A percentile compares a stretch with the other conserved stretches of the same genome.
phyloP scores from a whole-genome alignment of 2,329 filamentous ascomycete species.

The Diaporthe sp. region DNA sequence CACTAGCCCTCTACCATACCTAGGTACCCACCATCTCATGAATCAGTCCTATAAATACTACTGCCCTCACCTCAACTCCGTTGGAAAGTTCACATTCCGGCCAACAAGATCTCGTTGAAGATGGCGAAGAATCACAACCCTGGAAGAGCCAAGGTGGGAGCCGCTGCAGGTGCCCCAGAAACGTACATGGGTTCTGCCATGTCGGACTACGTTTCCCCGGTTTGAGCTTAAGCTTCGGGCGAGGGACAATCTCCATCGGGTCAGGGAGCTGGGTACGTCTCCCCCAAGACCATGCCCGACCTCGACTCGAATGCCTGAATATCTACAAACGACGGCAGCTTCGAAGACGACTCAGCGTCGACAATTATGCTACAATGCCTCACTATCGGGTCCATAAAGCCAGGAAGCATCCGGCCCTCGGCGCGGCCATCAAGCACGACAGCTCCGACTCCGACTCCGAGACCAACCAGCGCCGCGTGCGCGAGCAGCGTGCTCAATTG shows the following conservation, averaged over 20 bases:
- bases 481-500: neutral
- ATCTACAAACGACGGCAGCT: neutral
- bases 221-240: constrained; percentile 13
- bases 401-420: neutral
- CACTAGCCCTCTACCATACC: neutral
- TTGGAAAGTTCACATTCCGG: too few species aligned
- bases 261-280: neutral
- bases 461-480: neutral
- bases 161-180: neutral
- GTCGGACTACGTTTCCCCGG: neutral
- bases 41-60: too few species aligned
- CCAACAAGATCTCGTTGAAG: neutral
- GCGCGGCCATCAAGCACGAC: neutral
- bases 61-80: neutral
- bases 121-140: neutral
- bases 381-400: neutral
- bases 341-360: neutral
- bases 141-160: neutral
- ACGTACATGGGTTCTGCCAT: constrained; percentile 2
- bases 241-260: neutral
- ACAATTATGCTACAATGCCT: neutral
- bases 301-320: neutral
- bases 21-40: neutral
- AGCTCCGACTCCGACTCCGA: neutral
- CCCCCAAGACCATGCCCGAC: neutral